Evolutionary conservation across 2,329 filamentous ascomycete species (phyloP).

Genomic region (Rasamsonia emersonii): DNA sequence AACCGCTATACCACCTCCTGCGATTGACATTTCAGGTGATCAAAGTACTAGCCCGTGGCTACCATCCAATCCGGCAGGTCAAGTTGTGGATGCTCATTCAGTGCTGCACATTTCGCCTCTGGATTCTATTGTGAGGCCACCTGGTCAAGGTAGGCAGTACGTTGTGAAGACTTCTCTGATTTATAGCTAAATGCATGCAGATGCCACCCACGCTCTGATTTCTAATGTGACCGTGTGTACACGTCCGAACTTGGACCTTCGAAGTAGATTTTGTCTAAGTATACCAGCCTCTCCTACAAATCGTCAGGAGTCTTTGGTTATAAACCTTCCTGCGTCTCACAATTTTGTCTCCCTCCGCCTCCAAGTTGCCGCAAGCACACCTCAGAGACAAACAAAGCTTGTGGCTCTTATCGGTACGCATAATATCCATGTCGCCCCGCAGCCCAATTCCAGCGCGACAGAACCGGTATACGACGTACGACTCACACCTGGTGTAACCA

Average conservation of each 20-base stretch:
- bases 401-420: conserved; percentile 64
- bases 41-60: conserved; percentile 36
- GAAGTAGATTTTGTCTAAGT: conserved; percentile 54
- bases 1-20: conserved; percentile 31
- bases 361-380: conserved; percentile 53
- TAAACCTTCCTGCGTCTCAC: conserved; percentile 60
- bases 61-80: conserved; percentile 10
- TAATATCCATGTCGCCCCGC: conserved; percentile 49
- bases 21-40: conserved; percentile 21
- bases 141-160: background rate
- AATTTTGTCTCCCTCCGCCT: conserved; percentile 64
- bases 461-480: conserved; percentile 68
- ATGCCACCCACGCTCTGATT: conserved; percentile 55
- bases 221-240: conserved; percentile 57
- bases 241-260: conserved; percentile 56
- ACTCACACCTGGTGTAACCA: conserved; percentile 64
- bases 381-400: conserved; percentile 64
- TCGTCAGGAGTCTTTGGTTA: conserved; percentile 62
- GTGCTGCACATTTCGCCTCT: background rate
- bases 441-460: conserved; percentile 40
- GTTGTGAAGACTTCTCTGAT: background rate
- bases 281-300: conserved; percentile 58
- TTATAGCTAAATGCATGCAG: conserved; percentile 30
- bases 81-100: conserved; percentile 1
- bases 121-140: background rate